phyloP scores from a whole-genome alignment of 2,329 filamentous ascomycete species.

The Aspergillus sp. region DNA sequence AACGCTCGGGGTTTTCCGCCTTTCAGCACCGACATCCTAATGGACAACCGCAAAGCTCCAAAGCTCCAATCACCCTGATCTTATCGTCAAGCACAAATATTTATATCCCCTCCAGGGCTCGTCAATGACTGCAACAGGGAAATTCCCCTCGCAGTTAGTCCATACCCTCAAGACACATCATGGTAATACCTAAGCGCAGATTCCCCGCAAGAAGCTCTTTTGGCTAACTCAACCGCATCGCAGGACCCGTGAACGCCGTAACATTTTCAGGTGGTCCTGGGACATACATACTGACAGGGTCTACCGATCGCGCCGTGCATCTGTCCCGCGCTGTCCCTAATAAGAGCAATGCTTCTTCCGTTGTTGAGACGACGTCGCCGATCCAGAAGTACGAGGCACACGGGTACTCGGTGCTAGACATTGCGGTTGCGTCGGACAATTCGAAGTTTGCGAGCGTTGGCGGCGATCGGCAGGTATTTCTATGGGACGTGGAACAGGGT shows the following conservation, averaged over 20 bases:
- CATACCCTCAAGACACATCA: conserved; percentile 47
- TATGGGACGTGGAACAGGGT: conserved; percentile 89
- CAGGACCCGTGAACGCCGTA: conserved; percentile 71
- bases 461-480: conserved; percentile 85
- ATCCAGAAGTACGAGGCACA: conserved; percentile 90
- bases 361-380: conserved; percentile 49
- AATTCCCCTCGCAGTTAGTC: conserved; percentile 40
- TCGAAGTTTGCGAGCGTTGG: conserved; percentile 82
- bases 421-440: conserved; percentile 73
- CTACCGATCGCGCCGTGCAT: conserved; percentile 78
- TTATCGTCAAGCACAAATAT: neutral
- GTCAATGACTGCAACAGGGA: conserved; percentile 29
- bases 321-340: conserved; percentile 68
- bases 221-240: neutral
- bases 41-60: neutral
- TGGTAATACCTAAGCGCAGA: conserved; percentile 27
- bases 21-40: neutral
- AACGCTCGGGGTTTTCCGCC: neutral
- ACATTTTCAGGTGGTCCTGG: conserved; percentile 71
- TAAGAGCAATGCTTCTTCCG: conserved; percentile 37
- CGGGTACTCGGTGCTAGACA: conserved; percentile 85
- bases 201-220: neutral
- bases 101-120: neutral
- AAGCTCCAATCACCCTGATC: neutral
- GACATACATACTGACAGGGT: conserved; percentile 80